Base-by-base conservation (phyloP, 1,284 basidiomycete genomes). In the Xerocomus alliaceus region DNA sequence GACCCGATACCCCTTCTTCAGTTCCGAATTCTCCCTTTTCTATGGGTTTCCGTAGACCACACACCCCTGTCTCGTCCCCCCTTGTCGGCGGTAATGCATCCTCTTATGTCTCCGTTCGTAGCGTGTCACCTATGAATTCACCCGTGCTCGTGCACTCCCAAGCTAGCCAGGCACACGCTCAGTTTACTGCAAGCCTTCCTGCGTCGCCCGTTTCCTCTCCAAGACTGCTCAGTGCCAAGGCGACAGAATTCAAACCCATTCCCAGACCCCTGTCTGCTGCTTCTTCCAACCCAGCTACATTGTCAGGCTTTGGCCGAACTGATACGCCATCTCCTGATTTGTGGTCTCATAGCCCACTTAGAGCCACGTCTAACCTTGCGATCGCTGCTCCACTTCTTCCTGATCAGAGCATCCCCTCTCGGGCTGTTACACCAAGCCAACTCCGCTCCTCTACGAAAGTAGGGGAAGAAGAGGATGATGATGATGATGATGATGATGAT, bases 351-450 rank as follows among this genome's bases (percentile, higher is more conserved):
- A 89, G 84, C 65, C 86, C 87, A 3, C 84, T 87, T 2, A 83
- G 93, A 54, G 86, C 87, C 1, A 85, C 88, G 0, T 94, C 93
- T 4, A 95, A 93, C 72, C 84, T 95, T 12, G 93, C 93, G 37
- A 94, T 95, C 63, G 94, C 93, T 12, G 90, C 93, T 2, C 94
- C 94, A 5, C 81, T 96, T 34, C 84, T 94, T 39, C 89, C 91
- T 54, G 92, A 93, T 65, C 87, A 86, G 54, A 82, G 82, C 7
- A 79, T 86, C n/a, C 80, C 87, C 26, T 83, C 80, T 22, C 77
- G 83, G 24, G 65, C 75, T 13, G 75, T 56, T 15, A 75, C 76
- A 11, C 73, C 73, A n/a, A 75, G 73, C 35, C 82, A 82, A 22
- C 78, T 91, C 26, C 86, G 90, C 34, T 86, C 88, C 9, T 87